phyloP scores from a whole-genome alignment of 208 protist species.

The Kentomonas sorsogonicus region DNA sequence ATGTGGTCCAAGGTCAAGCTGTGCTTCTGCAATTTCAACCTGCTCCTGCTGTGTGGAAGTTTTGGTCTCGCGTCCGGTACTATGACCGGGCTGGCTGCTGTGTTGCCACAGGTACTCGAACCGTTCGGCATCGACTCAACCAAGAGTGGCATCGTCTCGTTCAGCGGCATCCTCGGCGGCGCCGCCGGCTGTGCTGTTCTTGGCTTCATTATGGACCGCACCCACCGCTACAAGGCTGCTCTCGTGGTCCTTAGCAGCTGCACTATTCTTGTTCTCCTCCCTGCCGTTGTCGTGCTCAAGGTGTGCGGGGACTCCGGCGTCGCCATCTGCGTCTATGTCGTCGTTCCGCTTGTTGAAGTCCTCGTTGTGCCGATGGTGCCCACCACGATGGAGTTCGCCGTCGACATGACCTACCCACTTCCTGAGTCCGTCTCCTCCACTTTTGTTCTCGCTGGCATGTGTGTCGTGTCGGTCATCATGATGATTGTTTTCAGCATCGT shows the following conservation, averaged over 20 bases:
- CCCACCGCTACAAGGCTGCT: slow-evolving; percentile 28
- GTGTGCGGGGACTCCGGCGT: neutral
- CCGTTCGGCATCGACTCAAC: slow-evolving; percentile 34
- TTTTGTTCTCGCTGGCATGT: slow-evolving; percentile 16
- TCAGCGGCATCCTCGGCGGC: slow-evolving; percentile 37
- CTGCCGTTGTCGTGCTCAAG: slow-evolving; percentile 14
- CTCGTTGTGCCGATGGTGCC: slow-evolving; percentile 41
- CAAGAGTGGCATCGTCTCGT: slow-evolving; percentile 29
- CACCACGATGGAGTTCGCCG: slow-evolving; percentile 42
- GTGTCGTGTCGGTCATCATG: slow-evolving; percentile 13
- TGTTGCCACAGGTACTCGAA: slow-evolving; percentile 42
- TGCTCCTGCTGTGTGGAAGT: slow-evolving; percentile 25
- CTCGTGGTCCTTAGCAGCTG: slow-evolving; percentile 11
- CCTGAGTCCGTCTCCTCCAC: slow-evolving; percentile 35
- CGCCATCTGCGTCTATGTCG: slow-evolving; percentile 17
- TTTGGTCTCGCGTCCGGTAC: slow-evolving; percentile 37
- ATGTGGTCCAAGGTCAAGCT: slow-evolving; percentile 16
- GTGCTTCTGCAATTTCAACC: slow-evolving; percentile 20
- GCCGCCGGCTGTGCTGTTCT: slow-evolving; percentile 27
- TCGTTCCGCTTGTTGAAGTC: slow-evolving; percentile 33
- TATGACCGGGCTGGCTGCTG: slow-evolving; percentile 26
- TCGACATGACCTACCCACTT: slow-evolving; percentile 49
- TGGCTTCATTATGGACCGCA: slow-evolving; percentile 26
- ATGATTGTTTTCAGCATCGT: slow-evolving; percentile 23
- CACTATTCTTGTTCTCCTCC: slow-evolving; percentile 16